Conservation (phyloP, 257 asterid species). For the Phtheirospermum japonicum region DNA sequence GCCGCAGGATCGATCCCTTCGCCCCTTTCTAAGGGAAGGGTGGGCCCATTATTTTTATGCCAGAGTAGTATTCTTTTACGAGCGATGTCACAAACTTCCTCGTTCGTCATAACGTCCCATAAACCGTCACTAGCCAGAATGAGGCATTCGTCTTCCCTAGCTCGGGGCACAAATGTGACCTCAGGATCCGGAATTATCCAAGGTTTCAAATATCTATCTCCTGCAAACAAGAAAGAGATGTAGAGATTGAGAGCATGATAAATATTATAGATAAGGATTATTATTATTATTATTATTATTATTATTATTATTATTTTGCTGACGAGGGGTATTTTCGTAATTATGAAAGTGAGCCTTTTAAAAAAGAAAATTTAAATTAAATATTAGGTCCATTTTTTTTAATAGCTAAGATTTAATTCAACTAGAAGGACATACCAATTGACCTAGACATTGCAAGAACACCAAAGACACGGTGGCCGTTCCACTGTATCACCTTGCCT, state of each 20-base stretch:
- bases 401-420: too few species aligned
- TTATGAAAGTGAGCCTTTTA: too few species aligned
- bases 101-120: constrained; percentile 92
- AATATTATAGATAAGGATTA: not conserved
- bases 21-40: constrained; percentile 52
- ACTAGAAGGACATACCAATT: constrained; percentile 54
- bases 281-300: not conserved
- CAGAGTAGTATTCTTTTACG: constrained; percentile 69
- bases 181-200: constrained; percentile 91
- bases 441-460: constrained; percentile 99
- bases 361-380: too few species aligned
- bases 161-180: constrained; percentile 64
- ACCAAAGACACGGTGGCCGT: constrained; percentile 95
- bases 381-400: too few species aligned
- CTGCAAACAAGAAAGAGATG: constrained; percentile 35
- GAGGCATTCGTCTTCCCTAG: constrained; percentile 76
- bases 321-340: too few species aligned
- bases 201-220: constrained; percentile 89
- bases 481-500: constrained; percentile 99
- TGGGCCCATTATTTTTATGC: constrained; percentile 61
- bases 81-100: constrained; percentile 83
- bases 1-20: constrained; percentile 90
- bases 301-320: too few species aligned
- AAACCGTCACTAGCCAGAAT: constrained; percentile 90
- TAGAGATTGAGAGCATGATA: not conserved